These are phyloP conservation scores for Clitopilus passeckerianus DNA, from an alignment of 768 basidiomycete species.

Conservation along the genomic window DNA sequence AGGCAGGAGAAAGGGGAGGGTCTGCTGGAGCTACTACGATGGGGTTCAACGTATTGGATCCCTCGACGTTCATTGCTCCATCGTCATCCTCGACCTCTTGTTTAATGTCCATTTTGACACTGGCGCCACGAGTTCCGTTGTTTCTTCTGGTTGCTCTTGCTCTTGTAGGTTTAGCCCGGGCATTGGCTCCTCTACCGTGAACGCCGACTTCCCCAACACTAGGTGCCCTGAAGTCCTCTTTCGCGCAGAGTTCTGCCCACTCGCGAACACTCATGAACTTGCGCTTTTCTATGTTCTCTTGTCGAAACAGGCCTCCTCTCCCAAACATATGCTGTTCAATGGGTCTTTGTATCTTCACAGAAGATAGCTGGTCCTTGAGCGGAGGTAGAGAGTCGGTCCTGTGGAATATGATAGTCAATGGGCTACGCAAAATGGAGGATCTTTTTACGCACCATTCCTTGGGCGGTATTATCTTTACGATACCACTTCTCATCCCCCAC, in stretches of 20 bases:
- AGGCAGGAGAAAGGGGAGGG: slow-evolving; percentile 22
- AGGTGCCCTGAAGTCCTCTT: slow-evolving; percentile 70
- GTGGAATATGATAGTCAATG: slow-evolving; percentile 16
- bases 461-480: slow-evolving; percentile 95
- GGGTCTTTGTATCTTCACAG: slow-evolving; percentile 79
- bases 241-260: slow-evolving; percentile 75
- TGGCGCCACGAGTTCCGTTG: slow-evolving; percentile 26
- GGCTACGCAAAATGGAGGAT: slow-evolving; percentile 13
- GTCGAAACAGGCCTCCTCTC: slow-evolving; percentile 78
- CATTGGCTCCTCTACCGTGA: slow-evolving; percentile 33
- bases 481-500: slow-evolving; percentile 90
- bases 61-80: slow-evolving; percentile 15
- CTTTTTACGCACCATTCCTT: slow-evolving; percentile 73
- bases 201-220: slow-evolving; percentile 65
- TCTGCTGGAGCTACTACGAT: slow-evolving; percentile 29
- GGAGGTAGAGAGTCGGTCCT: slow-evolving; percentile 74
- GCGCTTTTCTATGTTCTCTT: slow-evolving; percentile 88
- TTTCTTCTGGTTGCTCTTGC: slow-evolving; percentile 34
- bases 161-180: slow-evolving; percentile 16
- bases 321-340: slow-evolving; percentile 95
- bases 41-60: slow-evolving; percentile 12
- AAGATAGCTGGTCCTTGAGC: slow-evolving; percentile 61
- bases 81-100: slow-evolving; percentile 41
- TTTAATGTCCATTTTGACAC: slow-evolving; percentile 43
- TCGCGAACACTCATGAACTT: slow-evolving; percentile 80